Conservation (phyloP, 1,284 basidiomycete species). For the Pseudozyma sp. region DNA sequence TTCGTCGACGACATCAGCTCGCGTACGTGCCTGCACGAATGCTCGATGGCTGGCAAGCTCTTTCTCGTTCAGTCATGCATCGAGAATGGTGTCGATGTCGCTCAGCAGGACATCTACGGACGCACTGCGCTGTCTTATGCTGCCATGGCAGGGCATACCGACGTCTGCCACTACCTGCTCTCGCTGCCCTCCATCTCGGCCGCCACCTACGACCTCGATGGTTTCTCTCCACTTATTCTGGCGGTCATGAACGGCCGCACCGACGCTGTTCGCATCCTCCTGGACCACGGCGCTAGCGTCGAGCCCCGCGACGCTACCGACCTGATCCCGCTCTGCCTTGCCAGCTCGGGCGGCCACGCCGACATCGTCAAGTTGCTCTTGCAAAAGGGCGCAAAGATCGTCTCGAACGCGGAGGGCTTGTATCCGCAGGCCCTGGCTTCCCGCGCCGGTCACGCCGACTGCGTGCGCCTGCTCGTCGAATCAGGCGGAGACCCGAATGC, state of each 20-base stretch:
- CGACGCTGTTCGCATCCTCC: constrained; percentile 74
- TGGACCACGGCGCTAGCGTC: constrained; percentile 59
- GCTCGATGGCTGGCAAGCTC: constrained; percentile 83
- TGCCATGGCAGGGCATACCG: constrained; percentile 88
- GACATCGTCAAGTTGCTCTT: constrained; percentile 85
- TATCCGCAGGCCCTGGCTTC: constrained; percentile 98
- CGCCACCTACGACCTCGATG: constrained; percentile 76
- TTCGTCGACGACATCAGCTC: constrained; percentile 98
- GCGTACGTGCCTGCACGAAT: constrained; percentile 93
- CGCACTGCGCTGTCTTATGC: constrained; percentile 95
- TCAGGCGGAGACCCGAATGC: constrained; percentile 72
- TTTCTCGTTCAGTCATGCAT: constrained; percentile 87
- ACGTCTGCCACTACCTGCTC: constrained; percentile 82
- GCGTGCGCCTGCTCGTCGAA: constrained; percentile 82
- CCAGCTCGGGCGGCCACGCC: constrained; percentile 88
- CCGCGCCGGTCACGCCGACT: constrained; percentile 87
- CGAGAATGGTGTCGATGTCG: constrained; percentile 76
- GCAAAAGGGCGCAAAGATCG: constrained; percentile 79
- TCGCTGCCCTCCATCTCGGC: constrained; percentile 79
- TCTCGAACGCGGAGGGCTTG: constrained; percentile 92
- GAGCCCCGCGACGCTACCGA: constrained; percentile 71
- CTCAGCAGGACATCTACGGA: constrained; percentile 86
- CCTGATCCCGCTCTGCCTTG: constrained; percentile 87
- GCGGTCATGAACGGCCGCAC: constrained; percentile 88
- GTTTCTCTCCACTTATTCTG: constrained; percentile 91